Base-by-base conservation (phyloP, 2,329 filamentous ascomycete genomes). In the Calycina herbarum region DNA sequence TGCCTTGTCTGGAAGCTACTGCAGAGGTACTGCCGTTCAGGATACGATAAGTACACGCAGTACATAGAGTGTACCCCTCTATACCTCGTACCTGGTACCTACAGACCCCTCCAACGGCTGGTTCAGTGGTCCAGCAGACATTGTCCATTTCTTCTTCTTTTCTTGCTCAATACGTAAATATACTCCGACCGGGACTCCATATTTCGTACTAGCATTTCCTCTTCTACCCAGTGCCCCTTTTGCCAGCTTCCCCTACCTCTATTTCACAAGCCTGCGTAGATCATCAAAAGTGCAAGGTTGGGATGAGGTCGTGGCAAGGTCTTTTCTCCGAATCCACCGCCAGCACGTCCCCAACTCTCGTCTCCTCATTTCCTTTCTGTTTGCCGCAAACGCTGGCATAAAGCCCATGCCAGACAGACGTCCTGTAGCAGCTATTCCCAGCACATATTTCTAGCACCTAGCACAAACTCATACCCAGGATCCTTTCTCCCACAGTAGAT, bases 291-390 rank as follows among this genome's bases (percentile, higher is more conserved):
- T 54, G n/a, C 48, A 24, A 20, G 24, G 48, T 54, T 4, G 27
- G 27, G 27, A 29, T 29, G 27, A 29, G 27, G 27, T 29, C 27
- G 17, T 31, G 10, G 54, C 54, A 57, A 57, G 56, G 56, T 20
- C 56, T 33, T 35, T 57, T 57, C 29, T 35, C 56, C 56, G 29
- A 57, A 57, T 57, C 56, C 48, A 54, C 48, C 20, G 48, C 31
- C 29, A 57, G 56, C 56, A 57, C 56, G 61, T 24, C 61, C 61
- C 31, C 61, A 56, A 56, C n/a, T 62, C 54, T 48, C 59, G 59
- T 45, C 57, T 66, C 45, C 57, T 70, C 67, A 71, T 69, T 69
- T 71, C 66, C 67, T 65, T 64, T 69, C 69, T 71, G 68, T 71
- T 71, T 73, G 71, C 66, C 58, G 68, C 71, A 70, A 73, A 73